phyloP scores from a whole-genome alignment of 345 rosid species.

The Barbarea vulgaris region DNA sequence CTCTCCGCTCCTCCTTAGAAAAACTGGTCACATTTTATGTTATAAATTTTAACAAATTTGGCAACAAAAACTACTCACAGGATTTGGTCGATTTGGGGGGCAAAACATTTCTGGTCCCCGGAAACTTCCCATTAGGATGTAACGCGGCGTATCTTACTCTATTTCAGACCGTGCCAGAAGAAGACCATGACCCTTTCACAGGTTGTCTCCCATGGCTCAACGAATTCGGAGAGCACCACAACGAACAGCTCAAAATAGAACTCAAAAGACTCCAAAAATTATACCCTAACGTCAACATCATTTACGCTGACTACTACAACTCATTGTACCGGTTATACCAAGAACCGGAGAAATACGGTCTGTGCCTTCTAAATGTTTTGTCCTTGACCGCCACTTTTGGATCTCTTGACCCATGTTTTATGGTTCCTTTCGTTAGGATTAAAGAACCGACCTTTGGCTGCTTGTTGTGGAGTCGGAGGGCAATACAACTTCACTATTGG shows the following conservation, averaged over 20 bases:
- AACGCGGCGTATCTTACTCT: constrained; percentile 33
- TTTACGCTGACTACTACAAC: constrained; percentile 49
- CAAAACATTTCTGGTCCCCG: constrained; percentile 47
- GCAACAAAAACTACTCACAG: constrained; percentile 31
- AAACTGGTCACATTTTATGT: background rate
- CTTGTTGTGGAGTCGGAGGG: constrained; percentile 55
- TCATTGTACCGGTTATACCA: constrained; percentile 25
- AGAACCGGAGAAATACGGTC: constrained; percentile 46
- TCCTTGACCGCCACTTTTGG: background rate
- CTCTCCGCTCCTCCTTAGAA: background rate
- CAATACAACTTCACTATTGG: constrained; percentile 43
- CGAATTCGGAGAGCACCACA: constrained; percentile 44
- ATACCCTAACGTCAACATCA: constrained; percentile 38
- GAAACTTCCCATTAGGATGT: constrained; percentile 51
- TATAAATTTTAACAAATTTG: background rate
- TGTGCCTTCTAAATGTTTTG: background rate
- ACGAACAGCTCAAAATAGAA: constrained; percentile 40
- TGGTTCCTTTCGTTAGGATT: constrained; percentile 37
- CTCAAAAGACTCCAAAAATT: constrained; percentile 25
- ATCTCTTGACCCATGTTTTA: background rate
- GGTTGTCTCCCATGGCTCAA: constrained; percentile 53
- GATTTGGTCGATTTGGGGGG: constrained; percentile 56
- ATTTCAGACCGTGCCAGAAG: constrained; percentile 24
- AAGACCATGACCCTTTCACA: constrained; percentile 42
- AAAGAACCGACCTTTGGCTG: constrained; percentile 28